Base-by-base conservation (phyloP, 2,329 filamentous ascomycete species). In the Penicillium sp. region DNA sequence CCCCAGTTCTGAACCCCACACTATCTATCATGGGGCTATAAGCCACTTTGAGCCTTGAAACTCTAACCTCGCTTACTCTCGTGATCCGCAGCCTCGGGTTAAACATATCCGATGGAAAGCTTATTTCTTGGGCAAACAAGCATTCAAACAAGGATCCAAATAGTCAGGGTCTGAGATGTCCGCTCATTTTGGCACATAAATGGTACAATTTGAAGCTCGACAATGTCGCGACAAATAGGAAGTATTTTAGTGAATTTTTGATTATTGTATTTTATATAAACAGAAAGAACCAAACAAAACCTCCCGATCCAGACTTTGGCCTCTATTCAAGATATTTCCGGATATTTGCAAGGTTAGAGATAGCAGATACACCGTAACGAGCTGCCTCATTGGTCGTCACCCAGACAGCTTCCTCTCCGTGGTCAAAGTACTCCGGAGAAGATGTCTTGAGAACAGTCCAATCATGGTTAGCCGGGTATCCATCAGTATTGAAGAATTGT, bases 401-500 rank as follows among this genome's bases (percentile, higher is more conserved):
- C 60, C 55, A 62, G 4, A 33, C 21, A 24, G 55, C 60, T 27
- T 60, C 60, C 43, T 55, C 51, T 2, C 58, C 52, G 1, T 33
- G 9, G 13, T 13, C 31, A 24, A 58, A 58, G 49, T 55, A 58
- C 16, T 60, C 58, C 2, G 58, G 55, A 47, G 60, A 50, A 2
- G 39, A 29, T n/a, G 39, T 45, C 29, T 55, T 43, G 1, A 50
- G n/a, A n/a, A 58, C 29, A 26, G 13, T 49, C 58, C 58, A 62
- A 33, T 56, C 55, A 11, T 60, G 55, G 6, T 24, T 2, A 16
- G 13, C 33, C 11, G 26, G 52, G 33, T 58, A 60, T 7, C 60
- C 60, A 54, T 62, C 60, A 4, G 55, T 58, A 37, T 55, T 49
- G 27, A 62, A 58, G 6, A 62, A 62, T 29, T 62, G 58, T 5